Evolutionary conservation across 2,329 filamentous ascomycete genomes (phyloP).

Genomic region (Aspergillus sp.): DNA sequence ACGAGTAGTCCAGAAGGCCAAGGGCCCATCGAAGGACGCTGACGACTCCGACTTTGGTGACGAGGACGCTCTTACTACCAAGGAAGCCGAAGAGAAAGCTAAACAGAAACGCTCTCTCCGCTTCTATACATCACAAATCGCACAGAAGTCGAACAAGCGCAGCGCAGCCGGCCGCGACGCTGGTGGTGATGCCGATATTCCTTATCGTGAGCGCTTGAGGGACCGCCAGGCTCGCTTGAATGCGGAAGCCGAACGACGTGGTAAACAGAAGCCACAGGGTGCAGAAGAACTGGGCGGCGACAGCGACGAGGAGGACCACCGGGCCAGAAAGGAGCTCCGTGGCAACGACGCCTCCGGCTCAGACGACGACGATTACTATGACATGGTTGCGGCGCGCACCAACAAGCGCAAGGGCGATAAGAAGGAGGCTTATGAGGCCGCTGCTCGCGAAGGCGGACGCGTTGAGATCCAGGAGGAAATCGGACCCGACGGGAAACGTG

Average conservation of each 20-base stretch:
- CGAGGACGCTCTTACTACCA: slow-evolving; percentile 76
- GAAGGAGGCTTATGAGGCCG: slow-evolving; percentile 63
- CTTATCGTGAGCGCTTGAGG: slow-evolving; percentile 83
- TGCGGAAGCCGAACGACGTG: slow-evolving; percentile 83
- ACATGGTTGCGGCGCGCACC: slow-evolving; percentile 72
- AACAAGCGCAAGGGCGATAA: slow-evolving; percentile 70
- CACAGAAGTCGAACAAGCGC: slow-evolving; percentile 88
- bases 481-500: slow-evolving; percentile 83
- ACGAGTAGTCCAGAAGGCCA: slow-evolving; percentile 45
- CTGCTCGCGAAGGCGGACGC: slow-evolving; percentile 60
- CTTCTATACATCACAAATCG: slow-evolving; percentile 98
- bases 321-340: slow-evolving; percentile 56
- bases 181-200: slow-evolving; percentile 63
- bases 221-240: slow-evolving; percentile 87
- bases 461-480: slow-evolving; percentile 70
- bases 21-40: slow-evolving; percentile 41
- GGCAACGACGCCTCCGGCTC: slow-evolving; percentile 42
- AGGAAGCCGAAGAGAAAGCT: slow-evolving; percentile 83
- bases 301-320: slow-evolving; percentile 67
- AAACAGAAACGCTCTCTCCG: slow-evolving; percentile 88
- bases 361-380: slow-evolving; percentile 72
- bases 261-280: slow-evolving; percentile 64
- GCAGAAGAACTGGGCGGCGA: slow-evolving; percentile 73
- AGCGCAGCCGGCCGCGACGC: slow-evolving; percentile 66
- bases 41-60: slow-evolving; percentile 92